These are phyloP conservation scores for Aristolochia californica DNA, from an alignment of 164 flowering plant genomes.

Conservation along the genomic window DNA sequence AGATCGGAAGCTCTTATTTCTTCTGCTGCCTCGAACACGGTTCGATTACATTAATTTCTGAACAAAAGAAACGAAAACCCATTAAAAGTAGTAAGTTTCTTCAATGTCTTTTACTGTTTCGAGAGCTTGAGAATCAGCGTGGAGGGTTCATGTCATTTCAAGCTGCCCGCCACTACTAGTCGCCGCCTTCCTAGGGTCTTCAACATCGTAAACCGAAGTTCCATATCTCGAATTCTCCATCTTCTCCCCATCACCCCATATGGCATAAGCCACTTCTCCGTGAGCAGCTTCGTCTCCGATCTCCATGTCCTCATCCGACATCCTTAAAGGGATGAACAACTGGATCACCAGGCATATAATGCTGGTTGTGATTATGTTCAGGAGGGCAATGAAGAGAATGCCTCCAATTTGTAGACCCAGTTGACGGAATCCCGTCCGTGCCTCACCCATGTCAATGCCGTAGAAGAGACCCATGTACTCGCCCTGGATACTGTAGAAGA, in stretches of 20 bases:
- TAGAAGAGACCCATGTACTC: constrained; percentile 27
- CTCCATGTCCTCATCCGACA: constrained; percentile 29
- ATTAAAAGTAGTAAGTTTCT: no score
- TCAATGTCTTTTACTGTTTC: no score
- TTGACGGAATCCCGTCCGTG: constrained; percentile 21
- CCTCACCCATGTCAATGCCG: constrained; percentile 15
- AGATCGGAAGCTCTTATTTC: no score
- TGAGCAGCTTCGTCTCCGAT: constrained; percentile 32
- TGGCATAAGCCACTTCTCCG: constrained; percentile 32
- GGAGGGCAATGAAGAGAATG: constrained; percentile 15
- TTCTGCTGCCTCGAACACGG: no score
- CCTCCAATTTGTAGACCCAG: constrained; percentile 26
- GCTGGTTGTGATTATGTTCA: constrained; percentile 21
- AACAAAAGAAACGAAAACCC: no score
- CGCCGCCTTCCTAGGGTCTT: constrained; percentile 3
- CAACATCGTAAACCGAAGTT: constrained; percentile 10
- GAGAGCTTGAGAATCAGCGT: no score
- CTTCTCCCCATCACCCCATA: constrained; percentile 26
- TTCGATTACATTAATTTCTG: no score
- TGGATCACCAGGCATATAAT: constrained; percentile 21
- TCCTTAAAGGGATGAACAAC: constrained; percentile 26
- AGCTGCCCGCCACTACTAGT: constrained; percentile 5
- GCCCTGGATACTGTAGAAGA: constrained; percentile 11
- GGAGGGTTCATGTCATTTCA: constrained; percentile 4
- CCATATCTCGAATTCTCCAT: constrained; percentile 9